Conservation (phyloP, 2,329 filamentous ascomycete genomes). For the Cercospora sojina region DNA sequence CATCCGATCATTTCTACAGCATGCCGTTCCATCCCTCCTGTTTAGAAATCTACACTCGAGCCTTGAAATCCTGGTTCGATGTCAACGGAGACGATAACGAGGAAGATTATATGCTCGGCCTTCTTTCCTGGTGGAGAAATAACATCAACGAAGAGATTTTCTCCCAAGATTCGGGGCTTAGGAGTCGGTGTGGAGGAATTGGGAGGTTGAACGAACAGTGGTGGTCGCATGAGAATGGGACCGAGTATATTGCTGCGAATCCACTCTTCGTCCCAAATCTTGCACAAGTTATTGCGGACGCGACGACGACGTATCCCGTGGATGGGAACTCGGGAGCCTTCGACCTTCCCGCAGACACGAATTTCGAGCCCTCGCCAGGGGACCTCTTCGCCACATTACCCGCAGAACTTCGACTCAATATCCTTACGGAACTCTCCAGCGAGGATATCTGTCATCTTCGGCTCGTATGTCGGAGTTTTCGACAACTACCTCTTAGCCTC, state of each 20-base stretch:
- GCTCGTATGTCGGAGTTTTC: slow-evolving; percentile 19
- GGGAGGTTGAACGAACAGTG: slow-evolving; percentile 9
- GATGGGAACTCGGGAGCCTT: neutral
- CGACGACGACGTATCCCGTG: neutral
- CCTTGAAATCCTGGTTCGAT: neutral
- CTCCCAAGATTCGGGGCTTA: no score
- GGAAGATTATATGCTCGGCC: slow-evolving; percentile 1
- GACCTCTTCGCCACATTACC: slow-evolving; percentile 16
- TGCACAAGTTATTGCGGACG: neutral
- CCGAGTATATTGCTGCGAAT: slow-evolving; percentile 15
- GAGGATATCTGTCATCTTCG: slow-evolving; percentile 13
- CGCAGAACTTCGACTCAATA: slow-evolving; percentile 6
- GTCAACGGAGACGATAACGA: neutral
- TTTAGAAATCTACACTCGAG: slow-evolving; percentile 19
- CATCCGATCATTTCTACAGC: neutral
- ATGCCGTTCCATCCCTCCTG: slow-evolving; percentile 24
- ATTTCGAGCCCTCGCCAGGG: neutral
- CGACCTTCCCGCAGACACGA: neutral
- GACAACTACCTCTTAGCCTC: slow-evolving; percentile 19
- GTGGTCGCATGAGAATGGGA: slow-evolving; percentile 14
- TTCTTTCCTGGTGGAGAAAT: slow-evolving; percentile 11
- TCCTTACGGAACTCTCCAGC: slow-evolving; percentile 8
- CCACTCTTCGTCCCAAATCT: slow-evolving; percentile 13
- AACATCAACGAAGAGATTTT: neutral
- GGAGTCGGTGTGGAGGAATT: neutral